Conservation (phyloP, 345 rosid genomes). For the Excoecaria agallocha region DNA sequence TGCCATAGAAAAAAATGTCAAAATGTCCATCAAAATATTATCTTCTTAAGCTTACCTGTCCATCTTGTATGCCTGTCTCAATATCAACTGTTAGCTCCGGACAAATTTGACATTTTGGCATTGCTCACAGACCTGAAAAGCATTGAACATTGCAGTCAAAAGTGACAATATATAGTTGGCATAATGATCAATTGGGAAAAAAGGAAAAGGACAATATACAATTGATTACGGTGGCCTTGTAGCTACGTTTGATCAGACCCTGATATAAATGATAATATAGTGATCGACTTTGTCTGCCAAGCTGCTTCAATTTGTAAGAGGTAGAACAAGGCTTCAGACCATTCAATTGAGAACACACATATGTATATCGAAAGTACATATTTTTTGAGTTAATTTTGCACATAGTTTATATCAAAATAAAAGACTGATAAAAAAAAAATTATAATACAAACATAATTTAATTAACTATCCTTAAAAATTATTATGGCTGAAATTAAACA, state of each 20-base stretch:
- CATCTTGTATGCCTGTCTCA: conserved; percentile 99
- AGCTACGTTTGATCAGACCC: background rate
- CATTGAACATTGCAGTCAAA: conserved; percentile 1
- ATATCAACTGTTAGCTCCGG: conserved; percentile 88
- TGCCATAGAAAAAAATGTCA: background rate
- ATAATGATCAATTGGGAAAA: background rate
- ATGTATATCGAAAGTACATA: background rate
- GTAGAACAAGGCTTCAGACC: too few relatives aligned
- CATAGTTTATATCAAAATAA: too few relatives aligned
- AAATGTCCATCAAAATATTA: background rate
- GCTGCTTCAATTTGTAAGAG: background rate
- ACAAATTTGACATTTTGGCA: conserved; percentile 92
- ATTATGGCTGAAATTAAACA: conserved; percentile 81
- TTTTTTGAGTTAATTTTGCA: too few relatives aligned
- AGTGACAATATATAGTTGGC: conserved; percentile 1
- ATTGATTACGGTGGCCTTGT: background rate
- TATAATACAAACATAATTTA: too few relatives aligned
- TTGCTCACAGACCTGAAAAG: conserved; percentile 84
- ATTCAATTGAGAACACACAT: too few relatives aligned
- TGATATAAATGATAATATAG: background rate
- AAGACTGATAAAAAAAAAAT: too few relatives aligned
- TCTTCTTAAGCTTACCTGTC: conserved; percentile 58
- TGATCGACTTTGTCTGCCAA: background rate
- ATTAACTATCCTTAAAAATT: conserved; percentile 46
- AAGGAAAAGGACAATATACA: background rate